Evolutionary conservation across 2,329 filamentous ascomycete species (phyloP), one percentile per base, ranked within the genome.

Genomic region (Pseudogymnoascus sp.): DNA sequence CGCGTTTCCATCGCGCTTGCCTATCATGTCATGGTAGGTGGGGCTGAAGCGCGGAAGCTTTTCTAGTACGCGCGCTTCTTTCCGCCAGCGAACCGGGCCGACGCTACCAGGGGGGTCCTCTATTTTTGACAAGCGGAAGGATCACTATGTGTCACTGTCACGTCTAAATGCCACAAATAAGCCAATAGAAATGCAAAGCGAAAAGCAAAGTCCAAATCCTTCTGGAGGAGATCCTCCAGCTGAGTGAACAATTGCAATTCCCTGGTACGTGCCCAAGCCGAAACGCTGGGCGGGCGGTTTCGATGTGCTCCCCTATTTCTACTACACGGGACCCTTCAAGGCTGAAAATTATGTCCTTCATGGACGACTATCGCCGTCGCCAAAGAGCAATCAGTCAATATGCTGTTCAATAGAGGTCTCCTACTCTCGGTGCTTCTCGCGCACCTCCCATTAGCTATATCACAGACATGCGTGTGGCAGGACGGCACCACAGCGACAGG

Each of bases 401-500:
- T 54, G 45, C 14, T 54, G 23, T 54, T 6, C 14, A n/a, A 54
- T 16, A 54, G 45, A 31, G 26, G 7, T 16, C 45, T 54, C 23
- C 23, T 31, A 1, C n/a, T 54, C 7, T 54, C 23, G 23, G 14
- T 16, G 23, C 3, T 54, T 14, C 14, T 54, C 23, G 14, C 45
- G 6, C 4, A 54, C 23, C 7, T 31, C 5, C 45, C 23, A 8
- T 31, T 31, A 5, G 45, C 23, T 3, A 54, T 31, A 51, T 29
- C 45, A 12, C 45, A 54, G 14, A 54, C 23, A 8, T 54, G 45
- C 16, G 23, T 54, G 7, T 54, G 23, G 23, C 16, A 54, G 8
- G 45, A 68, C 39, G 60, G 62, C 2, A 14, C 51, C 2, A 23
- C 60, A 3, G 67, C 66, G 6, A 61, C 23, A 7, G 42, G 59